Base-by-base conservation (phyloP, 2,329 filamentous ascomycete species). In the Aaosphaeria pasadenensis region DNA sequence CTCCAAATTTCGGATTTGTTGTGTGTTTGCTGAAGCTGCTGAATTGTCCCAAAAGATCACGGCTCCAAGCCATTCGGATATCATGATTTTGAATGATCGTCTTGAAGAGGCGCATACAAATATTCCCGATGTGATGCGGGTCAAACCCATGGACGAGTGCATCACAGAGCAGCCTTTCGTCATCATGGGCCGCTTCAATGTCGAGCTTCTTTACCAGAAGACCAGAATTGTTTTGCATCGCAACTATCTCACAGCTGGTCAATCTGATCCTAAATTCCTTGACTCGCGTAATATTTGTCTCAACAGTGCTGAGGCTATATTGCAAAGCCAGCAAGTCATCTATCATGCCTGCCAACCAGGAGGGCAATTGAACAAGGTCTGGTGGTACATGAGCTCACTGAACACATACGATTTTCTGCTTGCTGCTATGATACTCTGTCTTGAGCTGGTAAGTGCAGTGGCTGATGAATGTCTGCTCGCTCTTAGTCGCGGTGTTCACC, bases 151-250 rank as follows among this genome's bases (percentile, higher is more conserved):
- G 46, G 63, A 67, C 28, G 62, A 70, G 30, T 77, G 73, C 5
- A 70, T 81, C 17, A 73, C 72, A 3, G 77, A 82, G 43, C 62
- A 75, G 1, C 69, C 77, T 1, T 70, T 76, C n/a, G 54, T 78
- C 6, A 73, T 83, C 31, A 77, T 82, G 67, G 71, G 73, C 28
- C 71, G 77, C 5, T 73, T 80, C 51, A 79, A 76, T 38, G 59
- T 83, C 24, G 74, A 80, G 13, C 60, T 82, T 4, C 63, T 79
- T 5, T 78, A 77, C 55, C 74, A 77, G 41, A 80, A 80, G 55
- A 67, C 75, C 6, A 74, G 74, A 43, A 74, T 77, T 31, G 74
- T 81, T 1, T 59, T 84, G n/a, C 80, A 83, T 56, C 71, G 80
- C 11, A 74, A 74, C 30, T 81, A 77, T 53, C 71, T 83, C 52